A percentile compares a stretch with the other conserved stretches of the same genome.
Conservation (phyloP, 345 rosid species). For the Moricandia arvensis region DNA sequence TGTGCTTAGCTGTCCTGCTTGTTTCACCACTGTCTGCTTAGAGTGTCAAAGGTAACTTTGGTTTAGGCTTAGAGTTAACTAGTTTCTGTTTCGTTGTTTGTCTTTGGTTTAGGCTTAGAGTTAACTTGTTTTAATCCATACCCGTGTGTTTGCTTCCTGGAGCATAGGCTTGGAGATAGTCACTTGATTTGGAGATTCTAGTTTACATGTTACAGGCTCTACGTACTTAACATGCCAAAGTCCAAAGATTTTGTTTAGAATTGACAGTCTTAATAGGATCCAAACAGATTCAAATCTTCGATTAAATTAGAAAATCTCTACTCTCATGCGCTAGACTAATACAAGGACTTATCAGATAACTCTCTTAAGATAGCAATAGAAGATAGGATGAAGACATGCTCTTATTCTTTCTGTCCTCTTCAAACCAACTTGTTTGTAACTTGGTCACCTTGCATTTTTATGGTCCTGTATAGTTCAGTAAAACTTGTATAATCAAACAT, state of each 20-base stretch:
- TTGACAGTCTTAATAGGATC: too few relatives aligned
- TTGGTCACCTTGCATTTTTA: background rate
- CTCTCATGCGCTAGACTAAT: background rate
- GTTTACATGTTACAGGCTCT: too few relatives aligned
- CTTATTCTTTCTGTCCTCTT: background rate
- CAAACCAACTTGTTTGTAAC: background rate
- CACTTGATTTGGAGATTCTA: too few relatives aligned
- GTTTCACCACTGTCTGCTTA: conserved; percentile 77
- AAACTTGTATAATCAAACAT: background rate
- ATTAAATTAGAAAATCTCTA: too few relatives aligned
- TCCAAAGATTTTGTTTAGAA: too few relatives aligned
- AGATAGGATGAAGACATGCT: background rate
- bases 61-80: background rate
- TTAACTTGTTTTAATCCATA: too few relatives aligned
- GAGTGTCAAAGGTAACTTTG: conserved; percentile 70
- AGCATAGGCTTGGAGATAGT: too few relatives aligned
- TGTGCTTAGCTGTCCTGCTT: conserved; percentile 83
- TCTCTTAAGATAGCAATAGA: background rate
- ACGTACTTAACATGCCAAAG: too few relatives aligned
- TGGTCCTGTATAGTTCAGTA: background rate
- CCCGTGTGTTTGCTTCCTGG: too few relatives aligned
- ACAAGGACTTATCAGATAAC: background rate
- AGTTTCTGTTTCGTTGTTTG: background rate
- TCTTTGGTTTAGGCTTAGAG: background rate
- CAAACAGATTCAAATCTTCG: too few relatives aligned